phyloP scores from a whole-genome alignment of 2,329 filamentous ascomycete genomes.

The Zymoseptoria crescenta region DNA sequence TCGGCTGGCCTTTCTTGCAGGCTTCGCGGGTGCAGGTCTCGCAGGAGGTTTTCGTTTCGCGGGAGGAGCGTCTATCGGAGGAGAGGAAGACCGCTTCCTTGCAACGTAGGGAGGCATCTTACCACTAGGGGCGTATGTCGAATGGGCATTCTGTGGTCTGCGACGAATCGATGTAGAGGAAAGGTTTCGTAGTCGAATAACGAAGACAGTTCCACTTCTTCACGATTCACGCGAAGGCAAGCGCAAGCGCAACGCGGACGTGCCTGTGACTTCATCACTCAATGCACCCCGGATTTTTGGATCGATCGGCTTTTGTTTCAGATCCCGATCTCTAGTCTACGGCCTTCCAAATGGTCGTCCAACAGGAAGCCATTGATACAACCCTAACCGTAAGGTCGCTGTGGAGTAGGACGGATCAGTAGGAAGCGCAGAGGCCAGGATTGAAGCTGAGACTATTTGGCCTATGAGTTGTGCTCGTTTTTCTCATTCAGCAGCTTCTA shows the following conservation, averaged over 20 bases:
- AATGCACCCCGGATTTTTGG: background rate
- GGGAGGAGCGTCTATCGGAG: conserved; percentile 44
- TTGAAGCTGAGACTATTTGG: too few relatives aligned
- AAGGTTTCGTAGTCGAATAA: background rate
- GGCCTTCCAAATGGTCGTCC: background rate
- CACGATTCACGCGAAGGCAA: background rate
- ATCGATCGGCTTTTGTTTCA: background rate
- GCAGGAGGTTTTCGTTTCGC: conserved; percentile 31
- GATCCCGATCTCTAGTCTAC: background rate
- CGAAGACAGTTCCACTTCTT: background rate
- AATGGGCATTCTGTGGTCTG: background rate
- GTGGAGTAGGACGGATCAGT: too few relatives aligned
- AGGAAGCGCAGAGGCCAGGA: too few relatives aligned
- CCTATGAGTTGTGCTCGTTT: too few relatives aligned
- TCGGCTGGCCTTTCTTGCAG: conserved; percentile 16
- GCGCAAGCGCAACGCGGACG: background rate
- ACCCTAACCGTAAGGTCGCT: background rate
- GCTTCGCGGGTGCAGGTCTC: conserved; percentile 24
- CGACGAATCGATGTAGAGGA: background rate
- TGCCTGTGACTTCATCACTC: background rate
- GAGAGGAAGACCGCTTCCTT: conserved; percentile 56
- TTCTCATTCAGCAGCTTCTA: too few relatives aligned
- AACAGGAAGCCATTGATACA: background rate
- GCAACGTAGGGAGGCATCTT: conserved; percentile 61
- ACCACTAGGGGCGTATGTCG: background rate